Base-by-base conservation (phyloP, 1,284 basidiomycete species). In the Sparassis latifolia region DNA sequence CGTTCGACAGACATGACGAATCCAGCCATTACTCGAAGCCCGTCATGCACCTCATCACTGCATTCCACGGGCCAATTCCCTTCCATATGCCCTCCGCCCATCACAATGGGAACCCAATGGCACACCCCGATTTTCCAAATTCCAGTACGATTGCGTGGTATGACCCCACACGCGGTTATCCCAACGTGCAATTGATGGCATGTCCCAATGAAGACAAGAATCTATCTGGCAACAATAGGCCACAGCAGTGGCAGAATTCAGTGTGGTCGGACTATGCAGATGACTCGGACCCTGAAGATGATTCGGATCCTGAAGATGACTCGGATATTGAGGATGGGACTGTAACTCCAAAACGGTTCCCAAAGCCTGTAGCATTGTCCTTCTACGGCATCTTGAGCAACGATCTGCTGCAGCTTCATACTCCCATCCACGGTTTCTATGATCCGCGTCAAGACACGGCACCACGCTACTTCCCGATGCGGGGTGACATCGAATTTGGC, bases 401-500 rank as follows among this genome's bases (percentile, higher is more conserved):
- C 20, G 27, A 9, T 44, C 29, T 27, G 20, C 12, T 27, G 33
- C 41, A 38, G 20, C 32, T 28, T 10, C 27, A 30, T 2, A 3
- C 35, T n/a, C 43, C 42, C 2, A 12, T 31, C 5, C 48, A 29
- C 3, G 33, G 42, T 4, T 44, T 44, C 33, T 12, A 20, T n/a
- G 35, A 35, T 35, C 28, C 4, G 28, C 20, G 27, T 12, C 48
- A 5, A 27, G 29, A 33, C 40, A n/a, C 20, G 20, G 20, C 45
- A 5, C 39, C 50, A 2, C 45, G 50, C 10, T 52, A 47, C 30
- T 52, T 48, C 43, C 50, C 50, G 2, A 27, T 52, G 31, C 40
- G 42, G 5, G 33, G 5, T 5, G 5, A n/a, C 10, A 41, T 42
- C 12, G 20, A 40, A 37, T 29, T n/a, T 3, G 42, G 48, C n/a